phyloP scores from a whole-genome alignment of 1,284 basidiomycete genomes.

The Sanghuangporus sanghuang region DNA sequence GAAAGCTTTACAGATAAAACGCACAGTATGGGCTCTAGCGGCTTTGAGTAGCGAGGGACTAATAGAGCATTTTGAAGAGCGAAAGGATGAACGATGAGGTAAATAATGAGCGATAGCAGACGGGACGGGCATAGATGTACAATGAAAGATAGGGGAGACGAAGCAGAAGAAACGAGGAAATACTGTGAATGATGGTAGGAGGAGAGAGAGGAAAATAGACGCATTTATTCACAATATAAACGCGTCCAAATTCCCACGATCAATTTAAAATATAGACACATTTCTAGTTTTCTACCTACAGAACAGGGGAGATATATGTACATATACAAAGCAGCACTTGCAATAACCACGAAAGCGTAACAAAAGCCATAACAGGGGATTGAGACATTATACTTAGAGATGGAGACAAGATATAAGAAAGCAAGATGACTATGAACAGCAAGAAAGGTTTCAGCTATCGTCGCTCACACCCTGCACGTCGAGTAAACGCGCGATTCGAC shows the following conservation, averaged over 20 bases:
- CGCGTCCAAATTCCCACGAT: not conserved
- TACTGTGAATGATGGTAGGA: not conserved
- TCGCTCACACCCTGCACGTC: not conserved
- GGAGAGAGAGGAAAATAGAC: not conserved
- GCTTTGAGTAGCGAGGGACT: conserved; percentile 2
- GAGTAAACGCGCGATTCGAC: conserved; percentile 6
- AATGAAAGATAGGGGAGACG: not conserved
- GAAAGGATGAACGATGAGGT: conserved; percentile 12
- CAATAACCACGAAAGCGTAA: not conserved
- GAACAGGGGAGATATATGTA: not conserved
- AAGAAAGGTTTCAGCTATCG: not conserved
- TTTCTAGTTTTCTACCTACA: not conserved
- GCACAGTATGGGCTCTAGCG: conserved; percentile 2
- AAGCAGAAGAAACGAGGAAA: not conserved
- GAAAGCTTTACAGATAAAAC: not conserved
- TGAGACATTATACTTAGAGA: not conserved
- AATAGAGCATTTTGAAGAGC: conserved; percentile 3
- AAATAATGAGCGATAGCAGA: not conserved
- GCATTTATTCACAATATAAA: not conserved
- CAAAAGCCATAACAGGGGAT: not conserved
- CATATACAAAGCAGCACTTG: not conserved
- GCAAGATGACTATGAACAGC: not conserved
- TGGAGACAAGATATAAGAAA: not conserved
- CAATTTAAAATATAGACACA: not conserved
- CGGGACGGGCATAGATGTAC: conserved; percentile 8